Base-by-base conservation (phyloP, 202 grass and related monocot species). In the Musa balbisiana region DNA sequence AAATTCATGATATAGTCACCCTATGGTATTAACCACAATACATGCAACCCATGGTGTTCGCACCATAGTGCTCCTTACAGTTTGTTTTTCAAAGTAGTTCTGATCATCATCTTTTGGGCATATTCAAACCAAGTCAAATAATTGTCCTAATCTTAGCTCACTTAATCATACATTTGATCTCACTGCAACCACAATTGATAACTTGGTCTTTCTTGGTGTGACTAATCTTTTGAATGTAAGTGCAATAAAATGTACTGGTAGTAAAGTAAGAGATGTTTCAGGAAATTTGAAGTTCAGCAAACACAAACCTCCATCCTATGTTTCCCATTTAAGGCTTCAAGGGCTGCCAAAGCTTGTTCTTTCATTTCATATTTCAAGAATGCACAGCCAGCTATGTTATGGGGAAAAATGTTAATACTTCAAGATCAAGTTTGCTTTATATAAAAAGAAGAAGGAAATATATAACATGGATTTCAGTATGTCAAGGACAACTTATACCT, bases 331-430 rank as follows among this genome's bases (percentile, higher is more conserved):
- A 99, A 80, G 67, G 85, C 85, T 66, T 99, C 95, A 76, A 99
- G 83, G 52, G 95, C 95, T 80, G 85, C 85, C 70, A 92, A 52
- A 87, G 95, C 91, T 87, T 99, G 89, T 68, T 95, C 95, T 83
- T 99, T 99, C 29, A 80, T 88, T 84, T 99, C 89, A 84, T 92
- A 99, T 74, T 99, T 99, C 65, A 99, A 63, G 79, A 99, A 99
- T 60, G 95, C 95, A 59, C 95, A 99, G 8, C 91, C 91, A 88
- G 96, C 87, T 99, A 79, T 55, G 80, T 79, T 63, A 71, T 16
- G 22, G 1, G 51, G 69, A 73, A 75, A 78, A 58, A 72, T 23
- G 52, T 14, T 25, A 55, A 54, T 27, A 55, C 2, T 56, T 23
- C 10, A 8, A 26, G 20, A 6, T 11, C 55, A 2, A 29, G 19